Base-by-base conservation (phyloP, 2,329 filamentous ascomycete genomes). In the Ophiocordyceps australis region DNA sequence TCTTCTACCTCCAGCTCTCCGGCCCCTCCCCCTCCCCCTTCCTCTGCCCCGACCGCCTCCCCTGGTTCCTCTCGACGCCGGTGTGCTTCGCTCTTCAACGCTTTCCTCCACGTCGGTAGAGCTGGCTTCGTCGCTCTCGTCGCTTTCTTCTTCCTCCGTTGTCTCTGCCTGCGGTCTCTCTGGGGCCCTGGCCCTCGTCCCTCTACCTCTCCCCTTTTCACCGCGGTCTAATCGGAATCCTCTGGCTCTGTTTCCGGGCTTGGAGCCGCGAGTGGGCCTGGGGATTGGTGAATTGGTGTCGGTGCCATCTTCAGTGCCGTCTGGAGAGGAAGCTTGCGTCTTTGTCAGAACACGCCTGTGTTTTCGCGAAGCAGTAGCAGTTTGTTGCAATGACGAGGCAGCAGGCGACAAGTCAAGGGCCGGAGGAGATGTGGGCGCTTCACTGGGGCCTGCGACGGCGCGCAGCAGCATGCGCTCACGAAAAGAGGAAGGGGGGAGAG, bases 401-500 rank as follows among this genome's bases (percentile, higher is more conserved):
- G 38, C 36, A 7, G 44, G 43, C 8, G 45, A 47, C 26, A 55
- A 38, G n/a, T 59, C 55, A 24, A 55, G 49, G 24, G 56, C 45
- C 1, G 55, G 39, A 2, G 59, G 59, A n/a, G 60, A 58, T 15
- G 54, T 49, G 7, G 55, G 44, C 25, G 56, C 56, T 32, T 65
- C 61, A 38, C 55, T 59, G 4, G 54, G 48, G 24, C 55, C 50
- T 9, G 55, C 56, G 3, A 50, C 40, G 10, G 53, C 54, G 28
- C 54, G 53, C 24, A 52, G 49, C 46, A 56, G 49, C 40, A 62
- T 65, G 29, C 52, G 32, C 12, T 59, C 55, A 32, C 54, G 48
- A 39, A 55, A 65, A 2, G 59, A 50, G 11, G 40, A 41, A 7
- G 27, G 20, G 0, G 74, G 74, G 5, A 81, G 56, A 16, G 63